phyloP scores from a whole-genome alignment of 805 yeast species.

The Saccharomycopsis sp. region DNA sequence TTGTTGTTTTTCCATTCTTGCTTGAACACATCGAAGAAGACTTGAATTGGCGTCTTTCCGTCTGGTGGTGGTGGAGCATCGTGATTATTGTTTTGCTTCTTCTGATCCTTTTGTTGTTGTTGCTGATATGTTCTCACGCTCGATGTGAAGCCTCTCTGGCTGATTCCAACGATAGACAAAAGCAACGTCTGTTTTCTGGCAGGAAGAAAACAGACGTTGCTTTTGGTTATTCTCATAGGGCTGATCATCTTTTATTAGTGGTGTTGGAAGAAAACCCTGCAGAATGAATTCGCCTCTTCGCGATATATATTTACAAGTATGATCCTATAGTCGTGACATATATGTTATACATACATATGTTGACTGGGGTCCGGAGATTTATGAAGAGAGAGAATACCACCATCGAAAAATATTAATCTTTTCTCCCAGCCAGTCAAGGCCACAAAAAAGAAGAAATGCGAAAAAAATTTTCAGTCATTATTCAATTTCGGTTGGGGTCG shows the following conservation, averaged over 20 bases:
- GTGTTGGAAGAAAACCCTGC: not conserved
- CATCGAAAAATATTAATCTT: too few species aligned
- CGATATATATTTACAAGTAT: not conserved
- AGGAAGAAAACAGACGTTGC: not conserved
- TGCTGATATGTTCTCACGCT: not conserved
- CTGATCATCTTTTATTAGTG: not conserved
- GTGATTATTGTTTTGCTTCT: slow-evolving; percentile 12
- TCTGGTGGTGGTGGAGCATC: slow-evolving; percentile 28
- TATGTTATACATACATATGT: too few species aligned
- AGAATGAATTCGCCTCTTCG: not conserved
- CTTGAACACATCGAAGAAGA: slow-evolving; percentile 86
- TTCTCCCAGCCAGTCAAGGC: not conserved
- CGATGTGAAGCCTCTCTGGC: not conserved
- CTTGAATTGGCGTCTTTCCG: slow-evolving; percentile 74
- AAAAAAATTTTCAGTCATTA: not conserved
- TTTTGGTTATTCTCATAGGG: not conserved
- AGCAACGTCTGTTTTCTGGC: not conserved
- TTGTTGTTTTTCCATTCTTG: slow-evolving; percentile 84
- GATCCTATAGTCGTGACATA: not conserved
- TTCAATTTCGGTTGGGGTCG: not conserved
- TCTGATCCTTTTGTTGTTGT: slow-evolving; percentile 5
- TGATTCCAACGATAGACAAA: not conserved
- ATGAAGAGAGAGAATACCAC: not conserved
- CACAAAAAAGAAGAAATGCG: not conserved
- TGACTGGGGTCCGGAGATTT: not conserved